phyloP scores from a whole-genome alignment of 306 rosid species.

The Casuarina cunninghamiana region DNA sequence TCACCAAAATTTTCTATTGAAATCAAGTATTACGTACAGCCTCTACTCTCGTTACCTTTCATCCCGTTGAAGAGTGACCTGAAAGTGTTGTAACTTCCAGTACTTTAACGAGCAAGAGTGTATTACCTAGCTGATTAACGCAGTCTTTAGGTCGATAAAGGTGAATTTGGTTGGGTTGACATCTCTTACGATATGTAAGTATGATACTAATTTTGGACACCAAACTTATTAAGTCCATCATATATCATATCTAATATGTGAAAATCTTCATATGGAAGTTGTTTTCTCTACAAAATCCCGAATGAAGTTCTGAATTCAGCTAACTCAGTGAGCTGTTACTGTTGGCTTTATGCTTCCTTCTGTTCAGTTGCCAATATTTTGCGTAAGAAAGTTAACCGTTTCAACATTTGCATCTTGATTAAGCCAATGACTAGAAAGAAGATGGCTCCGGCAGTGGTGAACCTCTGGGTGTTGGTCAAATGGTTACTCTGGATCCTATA shows the following conservation, averaged over 20 bases:
- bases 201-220: neutral
- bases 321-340: neutral
- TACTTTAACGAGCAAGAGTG: neutral
- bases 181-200: neutral
- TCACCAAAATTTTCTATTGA: neutral
- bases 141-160: neutral
- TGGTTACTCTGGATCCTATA: too few relatives aligned
- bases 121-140: too few relatives aligned
- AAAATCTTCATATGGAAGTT: neutral
- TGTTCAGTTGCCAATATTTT: neutral
- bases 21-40: neutral
- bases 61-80: neutral
- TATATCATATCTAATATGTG: neutral
- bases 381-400: neutral
- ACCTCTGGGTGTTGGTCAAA: neutral
- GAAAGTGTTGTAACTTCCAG: neutral
- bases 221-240: neutral
- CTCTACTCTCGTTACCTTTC: neutral
- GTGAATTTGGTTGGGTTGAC: neutral
- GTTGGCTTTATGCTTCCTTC: neutral
- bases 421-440: neutral
- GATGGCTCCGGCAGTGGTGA: neutral
- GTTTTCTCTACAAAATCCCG: neutral
- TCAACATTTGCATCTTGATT: neutral
- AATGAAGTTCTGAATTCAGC: neutral